Percentiles rank a stretch among this genome's conserved stretches.
Conservation (phyloP, 1,139 yeast species). For the Pichia inconspicua region DNA sequence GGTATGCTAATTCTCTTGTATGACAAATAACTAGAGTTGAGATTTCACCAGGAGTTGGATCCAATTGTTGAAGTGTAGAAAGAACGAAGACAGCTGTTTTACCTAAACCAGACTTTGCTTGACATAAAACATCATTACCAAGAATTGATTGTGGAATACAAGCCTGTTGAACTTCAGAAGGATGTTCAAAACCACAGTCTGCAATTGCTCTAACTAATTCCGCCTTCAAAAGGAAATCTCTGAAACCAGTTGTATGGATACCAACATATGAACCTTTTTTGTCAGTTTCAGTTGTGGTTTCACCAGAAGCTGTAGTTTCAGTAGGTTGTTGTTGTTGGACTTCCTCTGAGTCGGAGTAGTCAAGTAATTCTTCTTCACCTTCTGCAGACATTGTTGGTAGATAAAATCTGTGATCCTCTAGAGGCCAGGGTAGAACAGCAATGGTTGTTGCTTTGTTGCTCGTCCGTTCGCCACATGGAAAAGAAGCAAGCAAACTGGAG, state of each 20-base stretch:
- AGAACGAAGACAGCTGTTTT: conserved; percentile 96
- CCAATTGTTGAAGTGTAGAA: conserved; percentile 93
- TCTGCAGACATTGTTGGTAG: conserved; percentile 61
- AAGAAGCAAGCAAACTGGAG: neutral
- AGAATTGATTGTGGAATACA: conserved; percentile 97
- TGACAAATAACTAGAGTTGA: conserved; percentile 93
- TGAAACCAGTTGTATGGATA: conserved; percentile 96
- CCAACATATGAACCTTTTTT: conserved; percentile 98
- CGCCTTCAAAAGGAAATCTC: conserved; percentile 93
- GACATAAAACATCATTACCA: conserved; percentile 97
- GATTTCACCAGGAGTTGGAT: conserved; percentile 95
- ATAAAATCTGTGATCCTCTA: neutral
- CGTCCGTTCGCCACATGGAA: neutral
- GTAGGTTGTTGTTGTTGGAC: conserved; percentile 50
- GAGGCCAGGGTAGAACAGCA: no score
- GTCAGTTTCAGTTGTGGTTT: conserved; percentile 53
- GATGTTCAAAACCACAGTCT: conserved; percentile 99
- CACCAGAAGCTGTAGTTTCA: conserved; percentile 47
- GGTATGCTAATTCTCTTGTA: conserved; percentile 98
- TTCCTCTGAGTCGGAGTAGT: conserved; percentile 97
- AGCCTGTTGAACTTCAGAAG: conserved; percentile 98
- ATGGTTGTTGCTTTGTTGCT: neutral
- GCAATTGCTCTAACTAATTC: conserved; percentile 95
- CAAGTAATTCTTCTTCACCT: conserved; percentile 98
- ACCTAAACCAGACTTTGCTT: conserved; percentile 99